Percentiles rank a stretch among this genome's conserved stretches.
phyloP scores from a whole-genome alignment of 163 green algal genomes.

The Chlamydomonas reinhardtii region DNA sequence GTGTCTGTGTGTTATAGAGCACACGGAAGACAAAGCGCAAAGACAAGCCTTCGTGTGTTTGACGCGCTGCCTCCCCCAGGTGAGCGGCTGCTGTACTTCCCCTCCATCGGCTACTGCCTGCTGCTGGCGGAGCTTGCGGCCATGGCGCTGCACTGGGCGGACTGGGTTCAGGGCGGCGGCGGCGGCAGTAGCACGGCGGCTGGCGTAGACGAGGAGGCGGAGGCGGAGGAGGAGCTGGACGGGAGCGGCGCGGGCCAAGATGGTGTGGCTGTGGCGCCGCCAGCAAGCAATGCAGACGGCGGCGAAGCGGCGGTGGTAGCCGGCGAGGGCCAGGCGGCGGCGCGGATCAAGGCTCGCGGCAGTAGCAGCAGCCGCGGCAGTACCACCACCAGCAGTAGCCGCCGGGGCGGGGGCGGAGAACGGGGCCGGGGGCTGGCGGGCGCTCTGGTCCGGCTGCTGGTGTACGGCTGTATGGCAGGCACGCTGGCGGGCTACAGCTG shows the following conservation, averaged over 20 bases:
- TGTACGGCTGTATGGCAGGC: constrained; percentile 32
- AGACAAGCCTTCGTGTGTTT: too few species aligned
- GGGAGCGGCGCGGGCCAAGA: not conserved
- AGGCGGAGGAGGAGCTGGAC: not conserved
- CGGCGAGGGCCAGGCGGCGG: too few species aligned
- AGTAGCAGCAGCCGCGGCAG: not conserved
- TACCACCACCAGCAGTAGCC: not conserved
- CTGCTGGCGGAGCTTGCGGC: constrained; percentile 66
- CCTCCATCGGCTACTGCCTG: constrained; percentile 82
- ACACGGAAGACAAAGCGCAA: too few species aligned
- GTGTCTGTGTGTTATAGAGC: too few species aligned
- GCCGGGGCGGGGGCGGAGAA: not conserved
- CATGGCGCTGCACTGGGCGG: not conserved
- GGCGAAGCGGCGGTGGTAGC: too few species aligned
- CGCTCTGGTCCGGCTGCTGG: constrained; percentile 43
- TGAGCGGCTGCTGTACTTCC: constrained; percentile 88
- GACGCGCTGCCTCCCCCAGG: not conserved
- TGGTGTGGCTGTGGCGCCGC: not conserved
- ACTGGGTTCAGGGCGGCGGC: not conserved
- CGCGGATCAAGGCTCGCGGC: not conserved
- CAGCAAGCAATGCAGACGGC: not conserved
- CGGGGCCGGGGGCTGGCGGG: not conserved
- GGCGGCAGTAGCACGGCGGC: not conserved
- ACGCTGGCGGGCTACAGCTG: constrained; percentile 57
- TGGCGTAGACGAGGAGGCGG: not conserved